Conservation (phyloP, 2,329 filamentous ascomycete genomes). For the Cercospora zeina region DNA sequence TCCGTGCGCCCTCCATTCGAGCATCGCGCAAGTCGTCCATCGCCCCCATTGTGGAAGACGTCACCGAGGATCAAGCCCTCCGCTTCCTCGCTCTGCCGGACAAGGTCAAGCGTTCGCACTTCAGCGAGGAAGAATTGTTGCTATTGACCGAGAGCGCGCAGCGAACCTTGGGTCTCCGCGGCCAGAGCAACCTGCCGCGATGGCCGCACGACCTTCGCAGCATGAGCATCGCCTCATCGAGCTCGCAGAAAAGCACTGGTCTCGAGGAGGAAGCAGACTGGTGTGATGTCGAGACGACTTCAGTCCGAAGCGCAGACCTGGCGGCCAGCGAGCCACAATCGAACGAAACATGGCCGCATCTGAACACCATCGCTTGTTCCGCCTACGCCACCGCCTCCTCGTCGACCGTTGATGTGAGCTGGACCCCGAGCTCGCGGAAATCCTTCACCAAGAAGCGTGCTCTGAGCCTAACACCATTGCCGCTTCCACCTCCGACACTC, state of each 20-base stretch:
- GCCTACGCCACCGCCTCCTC: background rate
- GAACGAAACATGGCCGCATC: background rate
- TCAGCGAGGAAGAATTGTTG: constrained; percentile 70
- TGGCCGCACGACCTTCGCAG: constrained; percentile 14
- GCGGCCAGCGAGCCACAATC: constrained; percentile 17
- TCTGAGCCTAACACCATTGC: constrained; percentile 33
- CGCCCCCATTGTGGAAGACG: constrained; percentile 31
- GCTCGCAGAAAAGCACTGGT: background rate
- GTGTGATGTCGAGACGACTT: constrained; percentile 22
- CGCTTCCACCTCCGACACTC: constrained; percentile 36
- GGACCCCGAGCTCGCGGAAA: constrained; percentile 14
- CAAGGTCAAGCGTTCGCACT: constrained; percentile 69
- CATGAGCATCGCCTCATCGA: constrained; percentile 2
- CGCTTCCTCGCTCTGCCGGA: constrained; percentile 72
- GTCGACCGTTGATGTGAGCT: background rate
- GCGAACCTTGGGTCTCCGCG: constrained; percentile 35
- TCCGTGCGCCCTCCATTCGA: constrained; percentile 18
- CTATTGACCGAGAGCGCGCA: constrained; percentile 58
- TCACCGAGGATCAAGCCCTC: constrained; percentile 34
- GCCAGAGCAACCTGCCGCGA: constrained; percentile 13
- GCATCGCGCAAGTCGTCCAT: constrained; percentile 18
- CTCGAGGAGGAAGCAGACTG: constrained; percentile 25
- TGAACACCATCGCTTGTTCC: constrained; percentile 7
- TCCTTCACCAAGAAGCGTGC: constrained; percentile 30
- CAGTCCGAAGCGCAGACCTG: constrained; percentile 22